Percentiles rank a stretch among this genome's conserved stretches.
These are phyloP conservation scores for Craterostigma plantagineum DNA, from an alignment of 257 asterid genomes.

Conservation along the genomic window DNA sequence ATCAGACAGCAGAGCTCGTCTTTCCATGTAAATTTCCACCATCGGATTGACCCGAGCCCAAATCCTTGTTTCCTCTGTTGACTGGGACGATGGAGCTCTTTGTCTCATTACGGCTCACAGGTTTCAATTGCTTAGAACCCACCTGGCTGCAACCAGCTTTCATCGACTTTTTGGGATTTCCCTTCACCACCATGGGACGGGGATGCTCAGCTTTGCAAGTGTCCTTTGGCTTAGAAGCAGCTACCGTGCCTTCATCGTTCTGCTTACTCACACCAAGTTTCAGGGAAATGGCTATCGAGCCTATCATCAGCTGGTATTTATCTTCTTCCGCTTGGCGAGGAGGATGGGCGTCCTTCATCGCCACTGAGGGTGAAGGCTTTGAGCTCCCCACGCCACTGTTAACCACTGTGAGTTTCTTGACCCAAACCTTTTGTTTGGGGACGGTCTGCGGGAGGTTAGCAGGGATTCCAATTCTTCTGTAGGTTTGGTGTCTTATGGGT, in stretches of 20 bases:
- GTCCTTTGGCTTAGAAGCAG: too few relatives aligned
- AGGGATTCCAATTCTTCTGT: constrained; percentile 16
- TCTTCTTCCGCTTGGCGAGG: too few relatives aligned
- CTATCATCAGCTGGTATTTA: constrained; percentile 33
- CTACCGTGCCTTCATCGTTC: too few relatives aligned
- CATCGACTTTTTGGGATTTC: too few relatives aligned
- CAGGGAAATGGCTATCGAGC: constrained; percentile 33
- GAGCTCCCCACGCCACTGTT: constrained; percentile 16
- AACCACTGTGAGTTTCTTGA: constrained; percentile 22
- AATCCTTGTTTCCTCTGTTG: constrained; percentile 8
- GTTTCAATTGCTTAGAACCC: constrained; percentile 7
- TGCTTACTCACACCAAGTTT: constrained; percentile 9
- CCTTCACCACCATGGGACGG: too few relatives aligned
- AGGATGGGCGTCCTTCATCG: too few relatives aligned
- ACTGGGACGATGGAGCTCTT: constrained; percentile 5
- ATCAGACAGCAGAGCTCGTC: constrained; percentile 22
- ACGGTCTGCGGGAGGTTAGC: constrained; percentile 17
- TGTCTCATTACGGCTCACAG: constrained; percentile 9
- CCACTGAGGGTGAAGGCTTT: constrained; percentile 10
- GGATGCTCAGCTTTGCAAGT: too few relatives aligned
- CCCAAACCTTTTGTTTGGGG: constrained; percentile 31
- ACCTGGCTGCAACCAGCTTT: not conserved
- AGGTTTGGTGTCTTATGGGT: constrained; percentile 21
- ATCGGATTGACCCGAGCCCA: constrained; percentile 8
- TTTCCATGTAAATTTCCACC: constrained; percentile 10